phyloP scores from a whole-genome alignment of 1,139 yeast genomes.

The Casaregolazyma suthepensis region DNA sequence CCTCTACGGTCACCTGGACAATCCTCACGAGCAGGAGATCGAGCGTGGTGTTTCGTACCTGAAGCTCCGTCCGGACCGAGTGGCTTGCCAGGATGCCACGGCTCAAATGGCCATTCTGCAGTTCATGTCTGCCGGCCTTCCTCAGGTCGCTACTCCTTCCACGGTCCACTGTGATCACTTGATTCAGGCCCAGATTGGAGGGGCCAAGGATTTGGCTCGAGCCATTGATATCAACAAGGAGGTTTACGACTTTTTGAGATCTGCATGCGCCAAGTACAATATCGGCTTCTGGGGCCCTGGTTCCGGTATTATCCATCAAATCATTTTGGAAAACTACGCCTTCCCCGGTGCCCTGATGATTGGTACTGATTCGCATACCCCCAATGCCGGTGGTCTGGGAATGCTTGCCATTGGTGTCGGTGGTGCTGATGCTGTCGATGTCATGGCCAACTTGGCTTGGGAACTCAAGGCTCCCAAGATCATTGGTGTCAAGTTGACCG shows the following conservation, averaged over 20 bases:
- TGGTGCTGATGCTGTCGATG: slow-evolving; percentile 99
- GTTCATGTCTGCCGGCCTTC: slow-evolving; percentile 96
- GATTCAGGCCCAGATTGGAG: slow-evolving; percentile 96
- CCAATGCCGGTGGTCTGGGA: slow-evolving; percentile 97
- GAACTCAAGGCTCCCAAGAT: slow-evolving; percentile 95
- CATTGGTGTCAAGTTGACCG: slow-evolving; percentile 86
- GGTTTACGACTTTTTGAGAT: slow-evolving; percentile 89
- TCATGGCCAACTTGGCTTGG: slow-evolving; percentile 97
- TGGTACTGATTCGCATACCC: slow-evolving; percentile 97
- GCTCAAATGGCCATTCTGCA: slow-evolving; percentile 99
- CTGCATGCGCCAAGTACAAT: slow-evolving; percentile 95
- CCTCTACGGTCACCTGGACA: slow-evolving; percentile 91
- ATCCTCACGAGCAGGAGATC: slow-evolving; percentile 92
- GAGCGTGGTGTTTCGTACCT: slow-evolving; percentile 95
- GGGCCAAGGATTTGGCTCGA: slow-evolving; percentile 85
- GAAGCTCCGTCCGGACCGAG: slow-evolving; percentile 98
- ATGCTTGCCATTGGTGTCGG: slow-evolving; percentile 98
- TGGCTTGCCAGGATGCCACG: slow-evolving; percentile 99
- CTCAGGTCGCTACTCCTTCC: slow-evolving; percentile 91
- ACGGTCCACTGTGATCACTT: slow-evolving; percentile 99
- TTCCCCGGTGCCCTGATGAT: slow-evolving; percentile 95
- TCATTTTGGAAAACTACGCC: slow-evolving; percentile 88
- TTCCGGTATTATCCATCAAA: slow-evolving; percentile 96
- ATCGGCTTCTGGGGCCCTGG: slow-evolving; percentile 99
- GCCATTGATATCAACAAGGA: slow-evolving; percentile 93